Percentiles rank a stretch among this genome's conserved stretches.
phyloP scores from a whole-genome alignment of 345 rosid species.

The Eucalyptus leucophloia region DNA sequence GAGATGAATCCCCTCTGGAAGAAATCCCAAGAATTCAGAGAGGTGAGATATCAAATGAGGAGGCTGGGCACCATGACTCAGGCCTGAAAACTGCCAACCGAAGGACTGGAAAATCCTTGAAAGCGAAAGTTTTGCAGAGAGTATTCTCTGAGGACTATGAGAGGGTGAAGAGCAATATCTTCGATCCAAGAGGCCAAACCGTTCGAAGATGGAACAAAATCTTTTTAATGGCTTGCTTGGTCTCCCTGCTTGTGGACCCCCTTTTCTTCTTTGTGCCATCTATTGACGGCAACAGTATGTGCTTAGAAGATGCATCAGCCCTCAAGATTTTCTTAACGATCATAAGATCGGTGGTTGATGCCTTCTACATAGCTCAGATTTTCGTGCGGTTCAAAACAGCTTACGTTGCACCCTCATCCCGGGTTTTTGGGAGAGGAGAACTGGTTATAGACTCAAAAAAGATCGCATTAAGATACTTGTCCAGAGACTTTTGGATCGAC shows the following conservation, averaged over 20 bases:
- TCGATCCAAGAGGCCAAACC: slow-evolving; percentile 25
- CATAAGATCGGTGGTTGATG: slow-evolving; percentile 16
- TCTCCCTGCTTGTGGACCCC: slow-evolving; percentile 26
- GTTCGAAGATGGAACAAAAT: slow-evolving; percentile 18
- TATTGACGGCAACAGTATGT: background rate
- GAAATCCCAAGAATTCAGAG: background rate
- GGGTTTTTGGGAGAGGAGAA: slow-evolving; percentile 30
- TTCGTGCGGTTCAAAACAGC: slow-evolving; percentile 26
- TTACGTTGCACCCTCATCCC: slow-evolving; percentile 26
- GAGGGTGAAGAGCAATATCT: slow-evolving; percentile 6
- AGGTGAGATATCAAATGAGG: background rate
- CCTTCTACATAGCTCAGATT: slow-evolving; percentile 19
- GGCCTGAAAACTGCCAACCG: background rate
- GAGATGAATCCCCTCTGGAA: background rate
- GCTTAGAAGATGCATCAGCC: slow-evolving; percentile 12
- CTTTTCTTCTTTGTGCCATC: slow-evolving; percentile 20
- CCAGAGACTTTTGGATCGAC: slow-evolving; percentile 21
- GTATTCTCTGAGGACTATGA: slow-evolving; percentile 8
- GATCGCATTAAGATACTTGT: slow-evolving; percentile 19
- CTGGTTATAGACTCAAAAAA: slow-evolving; percentile 23
- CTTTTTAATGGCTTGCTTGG: slow-evolving; percentile 19
- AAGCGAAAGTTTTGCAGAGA: background rate
- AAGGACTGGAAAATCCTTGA: background rate
- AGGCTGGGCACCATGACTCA: background rate
- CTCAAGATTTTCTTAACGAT: slow-evolving; percentile 10